phyloP scores from a whole-genome alignment of 352 stramenopile species.

The Globisporangium iwayamae region DNA sequence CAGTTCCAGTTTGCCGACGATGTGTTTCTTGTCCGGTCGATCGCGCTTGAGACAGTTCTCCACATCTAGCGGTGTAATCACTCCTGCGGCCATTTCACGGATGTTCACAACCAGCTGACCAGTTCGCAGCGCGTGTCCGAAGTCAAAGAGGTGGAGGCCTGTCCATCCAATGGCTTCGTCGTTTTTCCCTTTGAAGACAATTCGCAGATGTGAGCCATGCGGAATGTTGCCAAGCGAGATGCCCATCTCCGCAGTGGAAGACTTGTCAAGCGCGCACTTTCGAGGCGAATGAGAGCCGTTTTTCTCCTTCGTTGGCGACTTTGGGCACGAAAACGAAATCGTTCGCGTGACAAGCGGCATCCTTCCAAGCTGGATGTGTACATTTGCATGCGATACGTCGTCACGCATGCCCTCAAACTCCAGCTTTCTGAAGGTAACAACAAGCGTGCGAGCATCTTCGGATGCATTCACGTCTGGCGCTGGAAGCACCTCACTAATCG shows the following conservation, averaged over 20 bases:
- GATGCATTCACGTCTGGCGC: slow-evolving; percentile 14
- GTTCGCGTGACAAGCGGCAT: slow-evolving; percentile 18
- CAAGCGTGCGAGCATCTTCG: slow-evolving; percentile 17
- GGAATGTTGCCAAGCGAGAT: slow-evolving; percentile 64
- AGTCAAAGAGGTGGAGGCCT: slow-evolving; percentile 78
- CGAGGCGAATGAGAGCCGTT: slow-evolving; percentile 4
- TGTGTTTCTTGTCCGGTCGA: slow-evolving; percentile 25
- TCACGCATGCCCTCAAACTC: slow-evolving; percentile 9
- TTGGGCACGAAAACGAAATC: slow-evolving; percentile 12
- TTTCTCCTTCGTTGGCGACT: slow-evolving; percentile 24
- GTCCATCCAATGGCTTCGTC: slow-evolving; percentile 47
- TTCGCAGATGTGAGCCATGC: slow-evolving; percentile 65
- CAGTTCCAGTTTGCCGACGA: slow-evolving; percentile 44
- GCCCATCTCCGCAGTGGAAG: slow-evolving; percentile 13
- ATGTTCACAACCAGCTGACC: slow-evolving; percentile 43
- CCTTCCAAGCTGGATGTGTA: slow-evolving; percentile 32
- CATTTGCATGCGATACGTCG: slow-evolving; percentile 13
- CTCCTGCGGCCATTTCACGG: slow-evolving; percentile 7
- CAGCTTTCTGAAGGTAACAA: slow-evolving; percentile 17
- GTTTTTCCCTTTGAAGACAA: slow-evolving; percentile 50
- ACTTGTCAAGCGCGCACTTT: slow-evolving; percentile 8
- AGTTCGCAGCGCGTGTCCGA: slow-evolving; percentile 62
- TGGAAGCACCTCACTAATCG: slow-evolving; percentile 16
- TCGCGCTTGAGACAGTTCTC: slow-evolving; percentile 60
- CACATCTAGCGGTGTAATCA: slow-evolving; percentile 68